Conservation (phyloP, 1,139 yeast genomes). For the Kodamaea fungicola region DNA sequence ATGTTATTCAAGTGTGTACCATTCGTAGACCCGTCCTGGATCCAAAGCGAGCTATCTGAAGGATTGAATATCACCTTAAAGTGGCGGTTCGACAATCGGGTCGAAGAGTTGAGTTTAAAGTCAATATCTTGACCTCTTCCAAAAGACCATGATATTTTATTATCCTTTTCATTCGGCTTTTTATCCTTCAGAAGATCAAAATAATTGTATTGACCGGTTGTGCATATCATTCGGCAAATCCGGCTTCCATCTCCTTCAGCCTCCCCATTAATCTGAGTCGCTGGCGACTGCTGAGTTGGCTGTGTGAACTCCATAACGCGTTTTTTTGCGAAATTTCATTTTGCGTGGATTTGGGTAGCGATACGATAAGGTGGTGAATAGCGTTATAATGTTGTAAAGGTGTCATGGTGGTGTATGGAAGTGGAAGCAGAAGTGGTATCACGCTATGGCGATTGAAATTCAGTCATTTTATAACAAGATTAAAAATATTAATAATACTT, state of each 20-base stretch:
- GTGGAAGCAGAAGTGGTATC: too few relatives aligned
- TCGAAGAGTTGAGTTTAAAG: conserved; percentile 53
- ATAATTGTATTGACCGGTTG: conserved; percentile 56
- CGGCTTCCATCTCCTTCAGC: conserved; percentile 24
- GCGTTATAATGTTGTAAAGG: too few relatives aligned
- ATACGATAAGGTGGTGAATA: too few relatives aligned
- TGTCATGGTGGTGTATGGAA: too few relatives aligned
- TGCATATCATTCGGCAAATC: conserved; percentile 57
- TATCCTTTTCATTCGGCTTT: conserved; percentile 18
- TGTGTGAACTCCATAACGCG: conserved; percentile 35
- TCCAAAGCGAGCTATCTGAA: conserved; percentile 54
- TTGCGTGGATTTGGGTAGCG: too few relatives aligned
- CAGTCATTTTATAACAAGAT: too few relatives aligned
- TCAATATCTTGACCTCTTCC: conserved; percentile 77
- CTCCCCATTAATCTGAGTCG: conserved; percentile 29
- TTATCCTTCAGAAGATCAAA: conserved; percentile 35
- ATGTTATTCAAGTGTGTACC: conserved; percentile 84
- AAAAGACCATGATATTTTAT: conserved; percentile 61
- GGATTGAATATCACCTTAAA: conserved; percentile 65
- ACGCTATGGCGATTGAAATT: too few relatives aligned
- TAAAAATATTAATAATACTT: too few relatives aligned
- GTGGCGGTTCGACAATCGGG: conserved; percentile 75
- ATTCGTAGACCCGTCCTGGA: conserved; percentile 76
- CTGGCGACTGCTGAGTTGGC: conserved; percentile 59
- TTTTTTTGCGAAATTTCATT: conserved; percentile 39